These are phyloP conservation scores for Thelonectria olida DNA, from an alignment of 2,329 filamentous ascomycete genomes.

Conservation along the genomic window DNA sequence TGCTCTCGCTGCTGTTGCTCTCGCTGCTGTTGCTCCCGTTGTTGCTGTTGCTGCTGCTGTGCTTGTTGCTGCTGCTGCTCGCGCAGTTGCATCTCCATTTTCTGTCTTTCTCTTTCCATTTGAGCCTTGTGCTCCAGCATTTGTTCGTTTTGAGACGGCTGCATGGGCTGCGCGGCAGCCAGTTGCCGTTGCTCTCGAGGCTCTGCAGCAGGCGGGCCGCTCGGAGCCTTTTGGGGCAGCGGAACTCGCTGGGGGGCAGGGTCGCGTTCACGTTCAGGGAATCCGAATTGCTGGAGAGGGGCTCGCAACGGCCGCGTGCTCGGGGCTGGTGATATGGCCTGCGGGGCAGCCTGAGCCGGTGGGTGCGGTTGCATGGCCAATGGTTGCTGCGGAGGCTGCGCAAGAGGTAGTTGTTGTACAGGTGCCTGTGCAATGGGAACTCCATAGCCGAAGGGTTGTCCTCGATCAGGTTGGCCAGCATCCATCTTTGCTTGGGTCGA, in stretches of 20 bases:
- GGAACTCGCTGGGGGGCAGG: slow-evolving; percentile 50
- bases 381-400: slow-evolving; percentile 40
- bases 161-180: slow-evolving; percentile 47
- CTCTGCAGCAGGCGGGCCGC: slow-evolving; percentile 44
- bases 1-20: slow-evolving; percentile 36
- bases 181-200: slow-evolving; percentile 46
- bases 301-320: slow-evolving; percentile 53
- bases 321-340: slow-evolving; percentile 56
- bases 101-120: slow-evolving; percentile 46
- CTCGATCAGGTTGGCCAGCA: slow-evolving; percentile 43
- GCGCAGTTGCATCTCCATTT: slow-evolving; percentile 43
- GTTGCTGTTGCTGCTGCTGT: no score
- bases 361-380: slow-evolving; percentile 48
- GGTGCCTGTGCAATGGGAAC: slow-evolving; percentile 57
- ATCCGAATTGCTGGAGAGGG: slow-evolving; percentile 53
- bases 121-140: slow-evolving; percentile 44
- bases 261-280: slow-evolving; percentile 50
- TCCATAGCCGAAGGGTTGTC: slow-evolving; percentile 54
- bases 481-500: slow-evolving; percentile 57
- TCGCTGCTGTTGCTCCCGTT: slow-evolving; percentile 34
- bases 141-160: slow-evolving; percentile 45
- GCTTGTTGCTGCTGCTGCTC: slow-evolving; percentile 41
- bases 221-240: slow-evolving; percentile 51
- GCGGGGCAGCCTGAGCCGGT: slow-evolving; percentile 49
- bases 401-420: slow-evolving; percentile 43